Conservation (phyloP, 2,329 filamentous ascomycete genomes). For the Herpotrichia juniperi region DNA sequence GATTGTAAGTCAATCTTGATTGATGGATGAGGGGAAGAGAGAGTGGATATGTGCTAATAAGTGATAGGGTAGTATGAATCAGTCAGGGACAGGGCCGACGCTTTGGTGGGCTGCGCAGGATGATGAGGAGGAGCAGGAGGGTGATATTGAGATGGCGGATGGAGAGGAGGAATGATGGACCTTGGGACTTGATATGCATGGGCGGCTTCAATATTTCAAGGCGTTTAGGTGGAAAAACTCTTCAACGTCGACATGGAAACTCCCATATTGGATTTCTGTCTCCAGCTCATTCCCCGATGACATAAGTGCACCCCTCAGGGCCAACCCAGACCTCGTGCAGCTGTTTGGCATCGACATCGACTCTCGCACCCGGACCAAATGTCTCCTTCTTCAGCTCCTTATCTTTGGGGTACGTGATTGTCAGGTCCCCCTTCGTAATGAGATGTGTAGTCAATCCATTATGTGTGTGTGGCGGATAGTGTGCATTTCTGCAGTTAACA, state of each 20-base stretch:
- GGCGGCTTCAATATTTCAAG: background rate
- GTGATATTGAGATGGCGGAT: conserved; percentile 34
- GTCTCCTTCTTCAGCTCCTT: conserved; percentile 61
- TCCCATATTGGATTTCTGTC: background rate
- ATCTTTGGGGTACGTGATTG: conserved; percentile 70
- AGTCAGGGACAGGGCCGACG: conserved; percentile 54
- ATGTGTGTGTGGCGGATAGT: conserved; percentile 74
- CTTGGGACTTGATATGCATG: background rate
- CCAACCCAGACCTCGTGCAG: conserved; percentile 76
- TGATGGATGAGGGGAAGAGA: background rate
- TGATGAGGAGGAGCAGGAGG: conserved; percentile 25
- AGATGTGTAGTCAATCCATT: conserved; percentile 70
- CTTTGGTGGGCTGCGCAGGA: conserved; percentile 51
- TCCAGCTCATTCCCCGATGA: conserved; percentile 60
- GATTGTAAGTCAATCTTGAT: conserved; percentile 43
- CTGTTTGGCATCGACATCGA: conserved; percentile 69
- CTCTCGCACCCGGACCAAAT: conserved; percentile 64
- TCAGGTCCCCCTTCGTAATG: conserved; percentile 68
- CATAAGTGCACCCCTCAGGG: conserved; percentile 69
- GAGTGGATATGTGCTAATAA: conserved; percentile 12
- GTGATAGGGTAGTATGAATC: conserved; percentile 53
- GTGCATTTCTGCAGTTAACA: conserved; percentile 60
- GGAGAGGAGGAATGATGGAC: conserved; percentile 20
- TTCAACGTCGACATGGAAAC: background rate
- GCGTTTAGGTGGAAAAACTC: background rate